These are phyloP conservation scores for Lactifluus piperatus DNA, from an alignment of 768 basidiomycete species.

Conservation along the genomic window DNA sequence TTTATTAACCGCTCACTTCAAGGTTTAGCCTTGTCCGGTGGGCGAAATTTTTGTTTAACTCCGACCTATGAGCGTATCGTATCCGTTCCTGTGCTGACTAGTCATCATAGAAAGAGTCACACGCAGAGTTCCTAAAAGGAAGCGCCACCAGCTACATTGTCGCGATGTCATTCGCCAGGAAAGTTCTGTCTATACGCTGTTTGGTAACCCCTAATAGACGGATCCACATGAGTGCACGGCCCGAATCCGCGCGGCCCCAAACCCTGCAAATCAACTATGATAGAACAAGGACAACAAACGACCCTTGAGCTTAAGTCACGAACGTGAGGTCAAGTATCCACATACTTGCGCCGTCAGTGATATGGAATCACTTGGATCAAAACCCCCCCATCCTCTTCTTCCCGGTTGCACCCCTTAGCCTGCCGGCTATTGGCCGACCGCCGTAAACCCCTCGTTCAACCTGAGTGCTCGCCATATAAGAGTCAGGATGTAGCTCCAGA, in stretches of 20 bases:
- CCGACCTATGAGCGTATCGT: no score
- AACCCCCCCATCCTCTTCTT: constrained; percentile 76
- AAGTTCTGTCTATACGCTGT: background rate
- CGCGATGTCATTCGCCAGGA: background rate
- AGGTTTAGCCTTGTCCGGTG: no score
- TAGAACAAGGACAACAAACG: background rate
- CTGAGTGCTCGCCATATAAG: constrained; percentile 51
- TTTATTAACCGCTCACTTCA: no score
- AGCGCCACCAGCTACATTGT: background rate
- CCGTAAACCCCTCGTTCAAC: constrained; percentile 63
- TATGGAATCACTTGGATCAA: constrained; percentile 27
- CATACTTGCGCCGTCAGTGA: background rate
- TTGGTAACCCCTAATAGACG: no score
- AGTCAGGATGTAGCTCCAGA: background rate
- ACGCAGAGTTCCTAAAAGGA: background rate
- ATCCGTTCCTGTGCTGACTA: background rate
- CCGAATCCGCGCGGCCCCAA: no score
- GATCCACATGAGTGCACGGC: no score
- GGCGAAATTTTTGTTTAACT: no score
- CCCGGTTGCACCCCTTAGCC: constrained; percentile 38
- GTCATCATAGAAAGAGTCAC: background rate
- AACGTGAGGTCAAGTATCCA: background rate
- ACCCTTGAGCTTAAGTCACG: no score
- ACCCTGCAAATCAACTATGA: background rate
- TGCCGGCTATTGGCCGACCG: constrained; percentile 39